phyloP scores from a whole-genome alignment of 2,329 filamentous ascomycete species.

The Didymella lethalis region DNA sequence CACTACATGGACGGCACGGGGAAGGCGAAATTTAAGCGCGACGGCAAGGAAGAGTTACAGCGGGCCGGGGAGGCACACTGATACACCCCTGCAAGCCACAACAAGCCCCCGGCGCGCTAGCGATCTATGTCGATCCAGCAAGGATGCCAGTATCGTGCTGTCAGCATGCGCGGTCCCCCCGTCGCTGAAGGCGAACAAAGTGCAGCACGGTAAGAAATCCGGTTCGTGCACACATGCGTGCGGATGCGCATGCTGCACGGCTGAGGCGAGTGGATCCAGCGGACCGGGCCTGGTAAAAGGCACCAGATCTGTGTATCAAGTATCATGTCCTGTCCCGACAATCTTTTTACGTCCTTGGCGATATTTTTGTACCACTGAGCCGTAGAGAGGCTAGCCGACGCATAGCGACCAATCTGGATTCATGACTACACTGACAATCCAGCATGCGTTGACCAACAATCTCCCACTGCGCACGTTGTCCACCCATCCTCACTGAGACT shows the following conservation, averaged over 20 bases:
- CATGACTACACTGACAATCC: slow-evolving; percentile 32
- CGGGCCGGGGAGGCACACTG: slow-evolving; percentile 27
- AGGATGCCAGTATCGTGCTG: slow-evolving; percentile 14
- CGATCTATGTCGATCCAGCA: slow-evolving; percentile 33
- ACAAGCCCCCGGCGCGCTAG: slow-evolving; percentile 37
- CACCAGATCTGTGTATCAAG: slow-evolving; percentile 41
- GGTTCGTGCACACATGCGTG: slow-evolving; percentile 27
- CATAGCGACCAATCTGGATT: slow-evolving; percentile 37
- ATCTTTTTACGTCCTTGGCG: slow-evolving; percentile 42
- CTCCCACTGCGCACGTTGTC: slow-evolving; percentile 26
- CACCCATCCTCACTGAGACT: slow-evolving; percentile 25
- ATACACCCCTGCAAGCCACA: slow-evolving; percentile 36
- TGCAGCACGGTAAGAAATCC: slow-evolving; percentile 36
- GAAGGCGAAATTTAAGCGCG: slow-evolving; percentile 19
- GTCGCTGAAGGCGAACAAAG: slow-evolving; percentile 25
- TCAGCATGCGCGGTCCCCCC: slow-evolving; percentile 14
- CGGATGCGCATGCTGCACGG: slow-evolving; percentile 27
- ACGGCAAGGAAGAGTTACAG: slow-evolving; percentile 21
- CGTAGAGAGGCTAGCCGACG: slow-evolving; percentile 31
- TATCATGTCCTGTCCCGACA: slow-evolving; percentile 39
- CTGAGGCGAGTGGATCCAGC: slow-evolving; percentile 28
- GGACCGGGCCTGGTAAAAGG: slow-evolving; percentile 40
- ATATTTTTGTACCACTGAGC: slow-evolving; percentile 47
- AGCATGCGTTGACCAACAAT: slow-evolving; percentile 28
- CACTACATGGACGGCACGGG: slow-evolving; percentile 16